phyloP scores from a whole-genome alignment of 2,329 filamentous ascomycete species.

The Seiridium cupressi region DNA sequence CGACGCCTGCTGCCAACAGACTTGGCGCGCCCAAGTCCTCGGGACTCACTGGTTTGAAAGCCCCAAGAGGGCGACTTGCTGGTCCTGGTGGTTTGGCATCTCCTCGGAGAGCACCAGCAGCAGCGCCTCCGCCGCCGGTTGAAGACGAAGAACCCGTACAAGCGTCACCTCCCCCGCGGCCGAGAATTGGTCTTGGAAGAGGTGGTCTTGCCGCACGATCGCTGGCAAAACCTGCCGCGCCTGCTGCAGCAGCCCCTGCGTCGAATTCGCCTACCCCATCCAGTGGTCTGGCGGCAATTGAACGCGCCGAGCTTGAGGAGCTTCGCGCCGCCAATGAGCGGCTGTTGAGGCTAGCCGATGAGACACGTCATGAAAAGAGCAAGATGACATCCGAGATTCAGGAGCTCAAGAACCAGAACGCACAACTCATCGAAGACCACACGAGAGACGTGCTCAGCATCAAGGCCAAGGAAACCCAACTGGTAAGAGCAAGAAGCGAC shows the following conservation, averaged over 20 bases:
- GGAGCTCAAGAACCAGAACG: conserved; percentile 95
- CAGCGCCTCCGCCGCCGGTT: conserved; percentile 45
- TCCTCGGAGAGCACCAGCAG: conserved; percentile 45
- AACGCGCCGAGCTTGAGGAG: conserved; percentile 90
- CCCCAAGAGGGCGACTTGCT: conserved; percentile 55
- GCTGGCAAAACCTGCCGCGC: conserved; percentile 68
- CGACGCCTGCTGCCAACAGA: conserved; percentile 45
- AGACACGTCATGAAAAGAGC: conserved; percentile 76
- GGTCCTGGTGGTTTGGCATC: conserved; percentile 48
- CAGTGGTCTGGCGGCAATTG: conserved; percentile 71
- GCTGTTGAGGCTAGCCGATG: conserved; percentile 71
- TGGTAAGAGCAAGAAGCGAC: conserved; percentile 88
- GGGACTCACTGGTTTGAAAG: conserved; percentile 56
- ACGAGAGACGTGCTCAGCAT: conserved; percentile 93
- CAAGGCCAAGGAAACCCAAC: conserved; percentile 96
- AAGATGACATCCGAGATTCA: conserved; percentile 84
- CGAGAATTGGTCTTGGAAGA: conserved; percentile 66
- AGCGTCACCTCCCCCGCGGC: conserved; percentile 53
- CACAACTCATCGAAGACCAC: conserved; percentile 94
- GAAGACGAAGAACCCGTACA: conserved; percentile 50
- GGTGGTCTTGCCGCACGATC: conserved; percentile 85
- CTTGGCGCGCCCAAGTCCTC: conserved; percentile 53
- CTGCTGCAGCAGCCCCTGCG: conserved; percentile 45
- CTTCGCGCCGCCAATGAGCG: conserved; percentile 81
- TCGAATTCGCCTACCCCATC: conserved; percentile 57